Base-by-base conservation (phyloP, 2,329 filamentous ascomycete genomes). In the Colletotrichum eleusines region DNA sequence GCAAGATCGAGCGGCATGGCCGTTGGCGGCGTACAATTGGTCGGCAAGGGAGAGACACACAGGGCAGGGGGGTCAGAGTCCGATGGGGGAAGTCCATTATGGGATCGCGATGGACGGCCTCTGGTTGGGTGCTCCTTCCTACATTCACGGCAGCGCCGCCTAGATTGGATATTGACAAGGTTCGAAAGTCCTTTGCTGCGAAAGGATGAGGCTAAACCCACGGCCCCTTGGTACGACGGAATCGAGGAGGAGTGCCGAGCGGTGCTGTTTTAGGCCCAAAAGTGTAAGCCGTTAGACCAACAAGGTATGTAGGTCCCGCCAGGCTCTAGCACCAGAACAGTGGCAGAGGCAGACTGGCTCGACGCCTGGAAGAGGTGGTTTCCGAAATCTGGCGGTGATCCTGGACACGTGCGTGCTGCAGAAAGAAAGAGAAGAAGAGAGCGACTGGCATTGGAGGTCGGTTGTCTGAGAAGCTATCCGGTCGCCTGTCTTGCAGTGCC, bases 71-170 rank as follows among this genome's bases (percentile, higher is more conserved):
- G 35, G 58, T 38, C 42, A 33, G 14, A 59, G 69, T 71, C 69
- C 69, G 69, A 71, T 71, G 69, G 69, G 68, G 69, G 57, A 71
- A 71, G 69, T 71, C 69, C 69, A 71, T 68, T 71, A 31, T 71
- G 68, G 64, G 63, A 71, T 48, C 69, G 38, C 46, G 53, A 63
- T 68, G 69, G 51, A 33, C 53, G 57, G 38, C 44, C 67, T 68
- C 44, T 66, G 51, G 58, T 28, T 58, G 51, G 62, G 11, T 46
- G 16, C 23, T 33, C 64, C 51, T 14, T n/a, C n/a, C n/a, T n/a
- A n/a, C n/a, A n/a, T n/a, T 18, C 23, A 42, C 31, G 53, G 59
- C 44, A 58, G 64, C 53, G 42, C 58, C 31, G 57, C 58, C 33
- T 31, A 35, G 33, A 48, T 26, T 61, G 44, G 57, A 40, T 63